Evolutionary conservation across 345 rosid species (phyloP).

Genomic region (Eucalyptus brandiana): DNA sequence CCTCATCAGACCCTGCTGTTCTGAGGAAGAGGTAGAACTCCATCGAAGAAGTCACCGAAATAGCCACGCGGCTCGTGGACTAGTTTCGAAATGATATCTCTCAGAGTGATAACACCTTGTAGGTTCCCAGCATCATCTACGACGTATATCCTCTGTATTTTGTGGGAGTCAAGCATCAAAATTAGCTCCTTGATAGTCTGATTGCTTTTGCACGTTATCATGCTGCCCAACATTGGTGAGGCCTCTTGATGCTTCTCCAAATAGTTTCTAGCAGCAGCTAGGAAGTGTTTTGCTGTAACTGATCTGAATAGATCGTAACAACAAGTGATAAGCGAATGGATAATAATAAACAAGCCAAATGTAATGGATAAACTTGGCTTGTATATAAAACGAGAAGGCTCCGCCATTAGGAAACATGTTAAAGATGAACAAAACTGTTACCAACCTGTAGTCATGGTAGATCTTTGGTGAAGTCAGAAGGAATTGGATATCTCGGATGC

Average conservation of each 20-base stretch:
- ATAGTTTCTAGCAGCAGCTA: constrained; percentile 54
- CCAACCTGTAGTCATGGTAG: constrained; percentile 75
- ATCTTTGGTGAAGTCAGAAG: constrained; percentile 91
- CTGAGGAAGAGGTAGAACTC: constrained; percentile 64
- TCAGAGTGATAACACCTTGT: constrained; percentile 83
- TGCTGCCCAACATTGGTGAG: constrained; percentile 41
- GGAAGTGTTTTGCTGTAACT: constrained; percentile 78
- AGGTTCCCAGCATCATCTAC: constrained; percentile 73
- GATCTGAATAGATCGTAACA: constrained; percentile 22
- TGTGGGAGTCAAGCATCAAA: constrained; percentile 45
- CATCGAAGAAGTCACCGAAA: constrained; percentile 97
- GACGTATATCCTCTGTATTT: constrained; percentile 74
- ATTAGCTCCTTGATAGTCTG: constrained; percentile 69
- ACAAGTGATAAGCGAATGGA: background rate
- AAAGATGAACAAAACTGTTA: background rate
- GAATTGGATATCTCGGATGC: constrained; percentile 82
- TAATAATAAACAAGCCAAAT: background rate
- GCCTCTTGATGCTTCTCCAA: constrained; percentile 38
- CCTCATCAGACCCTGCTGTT: constrained; percentile 56
- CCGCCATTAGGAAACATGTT: background rate
- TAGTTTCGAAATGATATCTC: constrained; percentile 85
- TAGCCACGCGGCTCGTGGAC: constrained; percentile 96
- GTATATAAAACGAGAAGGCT: background rate
- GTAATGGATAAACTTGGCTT: background rate
- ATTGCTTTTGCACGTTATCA: constrained; percentile 63